Evolutionary conservation across 1,284 basidiomycete genomes (phyloP), one percentile per base, ranked within the genome.

Genomic region (Amylostereum areolatum): DNA sequence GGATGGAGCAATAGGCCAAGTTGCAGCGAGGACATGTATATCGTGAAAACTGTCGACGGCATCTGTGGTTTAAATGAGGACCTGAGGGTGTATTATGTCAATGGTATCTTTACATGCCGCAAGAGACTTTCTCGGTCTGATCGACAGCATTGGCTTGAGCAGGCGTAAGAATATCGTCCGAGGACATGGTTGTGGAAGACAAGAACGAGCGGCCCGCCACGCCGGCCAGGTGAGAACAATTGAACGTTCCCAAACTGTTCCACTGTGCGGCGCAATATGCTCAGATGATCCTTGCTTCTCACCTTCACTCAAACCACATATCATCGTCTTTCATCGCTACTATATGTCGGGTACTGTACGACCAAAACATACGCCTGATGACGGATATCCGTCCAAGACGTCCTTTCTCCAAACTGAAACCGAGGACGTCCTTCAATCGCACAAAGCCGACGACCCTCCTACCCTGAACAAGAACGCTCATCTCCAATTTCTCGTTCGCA

Each of bases 1-100:
- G 70, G 36, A 92, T 63, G 12, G 86, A 87, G 66, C 89, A 92
- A 58, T 92, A 92, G 0, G 77, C 77, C 11, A 86, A 66, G 59
- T 92, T 92, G 68, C 90, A 92, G 18, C 71, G 71, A 29, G 90
- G 85, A 56, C 89, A 92, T 0, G 81, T 84, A 63, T 92, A 92
- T 59, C 80, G 81, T 7, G 85, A 78, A 56, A 88, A 75, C 60
- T 89, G 85, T 59, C 83, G 74, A 36, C 73, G 73, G 68, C 89
- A 92, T 62, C 89, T 92, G 49, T 49, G 53, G 39, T 27, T 44
- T 35, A 34, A 48, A 57, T 52, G 43, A 46, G 43, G 51, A 51
- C 8, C 42, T 56, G 49, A 39, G 31, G 44, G 36, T 37, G 40
- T 40, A 42, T 24, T 44, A 30, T 37, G 37, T 45, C 27, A 18